Conservation (phyloP, 306 rosid genomes). For the Glycine tomentella region DNA sequence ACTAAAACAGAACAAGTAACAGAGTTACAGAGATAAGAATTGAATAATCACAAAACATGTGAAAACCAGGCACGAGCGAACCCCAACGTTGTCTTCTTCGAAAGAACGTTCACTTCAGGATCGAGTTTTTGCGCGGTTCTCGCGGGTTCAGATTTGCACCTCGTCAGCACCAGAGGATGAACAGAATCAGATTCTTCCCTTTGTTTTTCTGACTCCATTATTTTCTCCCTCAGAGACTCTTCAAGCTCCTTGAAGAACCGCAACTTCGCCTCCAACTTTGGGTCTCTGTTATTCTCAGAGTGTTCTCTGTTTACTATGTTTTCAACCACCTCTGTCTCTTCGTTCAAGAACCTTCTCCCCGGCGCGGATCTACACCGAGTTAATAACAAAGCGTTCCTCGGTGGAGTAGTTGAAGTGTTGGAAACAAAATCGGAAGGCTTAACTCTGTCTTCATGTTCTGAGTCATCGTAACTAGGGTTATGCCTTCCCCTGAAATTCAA, state of each 20-base stretch:
- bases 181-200: slow-evolving; percentile 36
- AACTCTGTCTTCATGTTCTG: slow-evolving; percentile 47
- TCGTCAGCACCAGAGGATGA: slow-evolving; percentile 62
- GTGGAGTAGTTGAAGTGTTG: slow-evolving; percentile 56
- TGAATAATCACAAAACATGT: slow-evolving; percentile 56
- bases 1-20: background rate
- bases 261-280: slow-evolving; percentile 51
- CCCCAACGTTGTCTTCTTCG: slow-evolving; percentile 51
- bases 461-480: background rate
- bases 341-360: slow-evolving; percentile 59
- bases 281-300: slow-evolving; percentile 40
- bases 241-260: slow-evolving; percentile 49
- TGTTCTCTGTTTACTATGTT: slow-evolving; percentile 4
- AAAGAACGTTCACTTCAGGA: slow-evolving; percentile 34
- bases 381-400: slow-evolving; percentile 73
- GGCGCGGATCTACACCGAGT: slow-evolving; percentile 93
- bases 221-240: slow-evolving; percentile 50
- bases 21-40: slow-evolving; percentile 12
- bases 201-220: slow-evolving; percentile 44
- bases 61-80: slow-evolving; percentile 50
- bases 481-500: slow-evolving; percentile 25
- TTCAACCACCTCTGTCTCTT: slow-evolving; percentile 45
- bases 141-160: slow-evolving; percentile 88
- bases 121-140: slow-evolving; percentile 63
- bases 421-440: slow-evolving; percentile 38